Evolutionary conservation across 2,329 filamentous ascomycete genomes (phyloP), one percentile per base, ranked within the genome.

Genomic region (Cladosporium sp.): DNA sequence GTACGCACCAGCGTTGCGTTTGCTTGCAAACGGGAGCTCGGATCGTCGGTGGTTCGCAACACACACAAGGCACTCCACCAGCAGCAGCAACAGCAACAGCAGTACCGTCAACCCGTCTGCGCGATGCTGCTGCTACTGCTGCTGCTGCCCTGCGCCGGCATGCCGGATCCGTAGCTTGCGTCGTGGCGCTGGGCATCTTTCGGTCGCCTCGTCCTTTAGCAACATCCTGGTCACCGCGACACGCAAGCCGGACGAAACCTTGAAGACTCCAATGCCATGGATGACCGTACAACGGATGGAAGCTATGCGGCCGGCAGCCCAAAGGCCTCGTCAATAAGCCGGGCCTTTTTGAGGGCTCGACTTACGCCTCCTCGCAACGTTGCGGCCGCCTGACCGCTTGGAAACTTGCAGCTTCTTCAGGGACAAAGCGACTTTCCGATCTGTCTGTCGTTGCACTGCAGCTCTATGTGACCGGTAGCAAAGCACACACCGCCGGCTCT

Each of bases 401-500:
- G n/a, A 62, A 59, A 34, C 18, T 24, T 32, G 44, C 59, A 24
- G 47, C 59, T 52, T 21, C 59, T 44, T 47, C 57, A 41, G 57
- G 28, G 55, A 61, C 59, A 62, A 62, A 54, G 47, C 47, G 30
- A 52, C 30, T 54, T 61, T 54, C n/a, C 47, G 28, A 54, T 36
- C 59, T 38, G 18, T 15, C 47, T 18, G 59, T 24, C 12, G 59
- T 62, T 32, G 44, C 59, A 62, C 59, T 36, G 59, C 59, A 62
- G 30, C 28, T 18, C 21, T 36, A 51, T 61, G 59, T 54, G 59
- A 62, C 47, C 51, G 30, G 47, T 62, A 62, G 51, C 59, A 52
- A 62, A 62, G 30, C 59, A 36, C 59, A 62, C 51, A 64, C 61
- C 61, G 61, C 61, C 36, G 24, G 59, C 52, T 55, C 52, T 55